phyloP scores from a whole-genome alignment of 495 filamentous ascomycete species.

The Cercophora sp. region DNA sequence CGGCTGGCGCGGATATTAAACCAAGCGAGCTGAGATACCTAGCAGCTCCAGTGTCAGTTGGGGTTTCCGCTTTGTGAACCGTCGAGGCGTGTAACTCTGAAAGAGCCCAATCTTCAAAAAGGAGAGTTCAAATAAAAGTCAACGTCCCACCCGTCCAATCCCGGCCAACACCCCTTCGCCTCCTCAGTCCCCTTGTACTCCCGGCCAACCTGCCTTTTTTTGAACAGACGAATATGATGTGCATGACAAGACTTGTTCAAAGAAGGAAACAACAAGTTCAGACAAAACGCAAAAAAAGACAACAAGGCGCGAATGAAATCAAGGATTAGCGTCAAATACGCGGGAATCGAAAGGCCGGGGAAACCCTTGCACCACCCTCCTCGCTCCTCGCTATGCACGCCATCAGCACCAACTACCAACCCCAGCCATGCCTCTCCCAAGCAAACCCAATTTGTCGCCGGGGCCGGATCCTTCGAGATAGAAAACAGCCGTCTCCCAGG shows the following conservation, averaged over 20 bases:
- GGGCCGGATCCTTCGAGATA: background rate
- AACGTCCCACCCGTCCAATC: slow-evolving; percentile 35
- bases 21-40: too few relatives aligned
- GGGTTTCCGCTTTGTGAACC: too few relatives aligned
- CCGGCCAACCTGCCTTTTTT: slow-evolving; percentile 32
- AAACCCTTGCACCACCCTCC: slow-evolving; percentile 56
- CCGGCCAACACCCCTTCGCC: slow-evolving; percentile 30
- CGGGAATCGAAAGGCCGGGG: slow-evolving; percentile 16
- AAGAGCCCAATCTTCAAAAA: slow-evolving; percentile 16
- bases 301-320: slow-evolving; percentile 24
- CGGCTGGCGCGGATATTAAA: too few relatives aligned
- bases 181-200: slow-evolving; percentile 25
- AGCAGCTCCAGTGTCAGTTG: too few relatives aligned
- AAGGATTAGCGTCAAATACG: background rate
- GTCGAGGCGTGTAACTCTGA: too few relatives aligned
- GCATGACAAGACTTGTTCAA: too few relatives aligned
- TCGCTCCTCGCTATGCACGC: slow-evolving; percentile 60
- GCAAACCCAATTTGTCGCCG: background rate
- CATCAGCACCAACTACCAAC: slow-evolving; percentile 24
- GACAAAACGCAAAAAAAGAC: slow-evolving; percentile 28
- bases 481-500: slow-evolving; percentile 13
- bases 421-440: slow-evolving; percentile 16
- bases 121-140: slow-evolving; percentile 37
- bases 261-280: slow-evolving; percentile 19
- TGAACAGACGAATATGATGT: slow-evolving; percentile 28